These are phyloP conservation scores for Lachnellula arida DNA, from an alignment of 2,329 filamentous ascomycete species.

Conservation along the genomic window DNA sequence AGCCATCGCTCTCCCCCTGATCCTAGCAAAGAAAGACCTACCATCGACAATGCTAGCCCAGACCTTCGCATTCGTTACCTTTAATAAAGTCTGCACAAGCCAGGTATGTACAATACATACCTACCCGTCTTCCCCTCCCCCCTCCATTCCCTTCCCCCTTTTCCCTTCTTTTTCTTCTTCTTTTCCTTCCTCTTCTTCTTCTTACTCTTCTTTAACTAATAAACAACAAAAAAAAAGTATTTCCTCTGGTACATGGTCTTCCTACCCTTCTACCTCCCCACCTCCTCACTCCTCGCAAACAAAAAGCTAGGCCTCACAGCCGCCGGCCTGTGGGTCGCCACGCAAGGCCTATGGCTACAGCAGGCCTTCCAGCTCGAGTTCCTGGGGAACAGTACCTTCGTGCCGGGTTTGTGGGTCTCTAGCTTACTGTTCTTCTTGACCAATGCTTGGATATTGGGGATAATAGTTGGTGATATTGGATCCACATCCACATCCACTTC, in stretches of 20 bases:
- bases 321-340: slow-evolving; percentile 66
- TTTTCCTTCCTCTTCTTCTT: no score
- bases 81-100: slow-evolving; percentile 98
- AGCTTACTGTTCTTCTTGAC: slow-evolving; percentile 76
- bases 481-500: no score
- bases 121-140: slow-evolving; percentile 24
- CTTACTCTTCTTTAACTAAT: no score
- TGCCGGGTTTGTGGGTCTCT: slow-evolving; percentile 75
- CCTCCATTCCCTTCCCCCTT: background rate
- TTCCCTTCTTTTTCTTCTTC: no score
- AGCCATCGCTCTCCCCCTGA: slow-evolving; percentile 68
- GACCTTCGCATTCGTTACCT: slow-evolving; percentile 94
- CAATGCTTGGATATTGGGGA: slow-evolving; percentile 82
- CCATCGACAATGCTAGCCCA: slow-evolving; percentile 85
- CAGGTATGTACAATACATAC: slow-evolving; percentile 54
- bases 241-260: slow-evolving; percentile 98
- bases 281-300: slow-evolving; percentile 63
- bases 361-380: slow-evolving; percentile 75
- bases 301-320: slow-evolving; percentile 60
- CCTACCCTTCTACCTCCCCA: slow-evolving; percentile 82
- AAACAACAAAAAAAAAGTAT: slow-evolving; percentile 53
- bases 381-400: slow-evolving; percentile 75
- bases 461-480: slow-evolving; percentile 65
- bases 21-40: slow-evolving; percentile 75
- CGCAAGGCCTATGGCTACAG: slow-evolving; percentile 72